Conservation (phyloP, 2,329 filamentous ascomycete species). For the Fusarium metavorans region DNA sequence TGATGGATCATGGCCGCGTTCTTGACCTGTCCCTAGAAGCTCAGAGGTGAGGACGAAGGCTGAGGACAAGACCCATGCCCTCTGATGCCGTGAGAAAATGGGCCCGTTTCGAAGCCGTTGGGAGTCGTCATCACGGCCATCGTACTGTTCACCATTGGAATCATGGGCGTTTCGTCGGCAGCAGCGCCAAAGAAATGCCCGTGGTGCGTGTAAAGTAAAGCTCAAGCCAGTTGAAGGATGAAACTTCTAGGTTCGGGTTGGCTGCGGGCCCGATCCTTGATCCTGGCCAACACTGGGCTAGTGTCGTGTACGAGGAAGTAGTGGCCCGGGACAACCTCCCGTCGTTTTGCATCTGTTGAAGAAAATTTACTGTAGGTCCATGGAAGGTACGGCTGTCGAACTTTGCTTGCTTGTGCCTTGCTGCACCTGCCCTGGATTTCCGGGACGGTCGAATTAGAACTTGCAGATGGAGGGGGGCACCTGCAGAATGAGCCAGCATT, state of each 20-base stretch:
- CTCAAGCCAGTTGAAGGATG: slow-evolving; percentile 38
- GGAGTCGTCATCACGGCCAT: slow-evolving; percentile 17
- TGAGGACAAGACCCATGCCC: slow-evolving; percentile 9
- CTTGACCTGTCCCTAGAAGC: slow-evolving; percentile 1
- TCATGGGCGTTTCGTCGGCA: slow-evolving; percentile 14
- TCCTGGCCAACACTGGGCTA: slow-evolving; percentile 22
- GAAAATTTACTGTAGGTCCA: not conserved
- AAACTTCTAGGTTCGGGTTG: slow-evolving; percentile 41
- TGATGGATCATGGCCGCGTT: not conserved
- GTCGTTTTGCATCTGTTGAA: slow-evolving; percentile 12
- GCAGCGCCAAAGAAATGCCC: slow-evolving; percentile 24
- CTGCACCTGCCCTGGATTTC: slow-evolving; percentile 7
- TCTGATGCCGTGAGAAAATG: slow-evolving; percentile 11
- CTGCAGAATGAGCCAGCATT: slow-evolving; percentile 4
- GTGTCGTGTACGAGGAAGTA: slow-evolving; percentile 23
- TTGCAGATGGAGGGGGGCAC: slow-evolving; percentile 2
- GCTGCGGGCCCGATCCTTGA: slow-evolving; percentile 33
- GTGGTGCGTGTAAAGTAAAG: slow-evolving; percentile 7
- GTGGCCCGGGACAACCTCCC: slow-evolving; percentile 15
- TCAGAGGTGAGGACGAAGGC: slow-evolving; percentile 8
- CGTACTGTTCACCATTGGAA: slow-evolving; percentile 2
- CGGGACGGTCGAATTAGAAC: slow-evolving; percentile 4
- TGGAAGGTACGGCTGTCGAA: slow-evolving; percentile 1
- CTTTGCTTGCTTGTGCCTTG: slow-evolving; percentile 2
- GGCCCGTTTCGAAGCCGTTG: slow-evolving; percentile 12